Base-by-base conservation (phyloP, 148 eudicot species). In the Bassia scoparia region DNA sequence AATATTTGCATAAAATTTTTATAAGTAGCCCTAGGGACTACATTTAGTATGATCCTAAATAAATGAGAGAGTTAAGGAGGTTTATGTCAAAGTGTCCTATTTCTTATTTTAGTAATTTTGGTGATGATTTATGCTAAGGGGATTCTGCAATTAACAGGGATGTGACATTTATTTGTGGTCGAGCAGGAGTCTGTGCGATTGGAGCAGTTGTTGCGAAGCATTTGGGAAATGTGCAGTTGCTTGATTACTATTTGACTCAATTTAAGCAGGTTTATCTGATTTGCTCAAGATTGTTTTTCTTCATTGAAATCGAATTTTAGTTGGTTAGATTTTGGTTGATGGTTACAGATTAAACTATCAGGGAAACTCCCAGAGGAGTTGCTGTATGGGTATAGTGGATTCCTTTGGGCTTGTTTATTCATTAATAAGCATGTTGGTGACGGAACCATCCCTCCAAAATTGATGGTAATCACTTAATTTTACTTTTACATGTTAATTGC, bases 141-240 rank as follows among this genome's bases (percentile, higher is more conserved):
- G 21, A n/a, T 23, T 74, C 7, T 3, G 7, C 7, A 37, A 3
- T 3, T 66, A 21, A 65, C 68, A 90, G 89, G 77, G 86, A 82
- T 76, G 89, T 86, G 65, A 88, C 88, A 6, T 90, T 86, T 78
- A 26, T 87, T 44, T 84, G 84, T 61, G 93, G 93, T 54, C 79
- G 84, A 62, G 83, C 85, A 66, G 92, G 96, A 34, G 84, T 90
- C n/a, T 86, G 82, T 83, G 89, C 96, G 41, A 82, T 90, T 66
- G 93, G 91, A 73, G 93, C 90, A 73, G 88, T 79, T 74, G 79
- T 74, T 44, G 89, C 93, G 27, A 89, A 87, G 61, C 62, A 79
- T 68, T 38, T 77, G 67, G 90, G 81, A 6, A 76, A 91, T 62
- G 78, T 67, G 37, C 66, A 80, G 75, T 72, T 83, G 79, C 69